Percentiles rank a stretch among this genome's conserved stretches.
phyloP scores from a whole-genome alignment of 2,329 filamentous ascomycete genomes.

The Mycocentrospora acerina region DNA sequence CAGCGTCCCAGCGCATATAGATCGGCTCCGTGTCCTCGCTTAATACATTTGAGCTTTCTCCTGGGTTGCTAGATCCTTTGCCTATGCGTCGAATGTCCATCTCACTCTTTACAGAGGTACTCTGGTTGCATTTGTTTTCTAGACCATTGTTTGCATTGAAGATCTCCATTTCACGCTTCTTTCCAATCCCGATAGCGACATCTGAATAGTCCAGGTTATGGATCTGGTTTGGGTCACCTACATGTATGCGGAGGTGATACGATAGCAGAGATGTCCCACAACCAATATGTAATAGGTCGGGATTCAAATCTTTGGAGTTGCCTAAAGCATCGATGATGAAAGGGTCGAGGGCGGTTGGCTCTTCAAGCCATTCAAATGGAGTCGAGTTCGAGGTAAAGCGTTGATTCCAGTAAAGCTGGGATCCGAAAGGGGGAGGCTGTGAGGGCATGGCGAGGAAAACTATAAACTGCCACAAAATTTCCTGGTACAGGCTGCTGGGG shows the following conservation, averaged over 20 bases:
- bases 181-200: constrained; percentile 37
- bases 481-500: too few relatives aligned
- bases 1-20: constrained; percentile 38
- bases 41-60: too few relatives aligned
- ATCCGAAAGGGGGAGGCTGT: constrained; percentile 35
- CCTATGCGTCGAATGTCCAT: too few relatives aligned
- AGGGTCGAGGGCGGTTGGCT: constrained; percentile 31
- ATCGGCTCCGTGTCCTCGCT: too few relatives aligned
- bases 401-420: constrained; percentile 40
- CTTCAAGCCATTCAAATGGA: constrained; percentile 44
- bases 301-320: constrained; percentile 8
- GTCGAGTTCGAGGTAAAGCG: constrained; percentile 37
- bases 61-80: too few relatives aligned
- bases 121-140: neutral
- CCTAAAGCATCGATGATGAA: constrained; percentile 27
- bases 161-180: constrained; percentile 30
- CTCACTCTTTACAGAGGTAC: too few relatives aligned
- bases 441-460: too few relatives aligned
- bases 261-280: constrained; percentile 44
- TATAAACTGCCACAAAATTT: too few relatives aligned
- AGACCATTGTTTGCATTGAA: constrained; percentile 6
- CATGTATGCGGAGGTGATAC: constrained; percentile 37
- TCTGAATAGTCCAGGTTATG: constrained; percentile 44
- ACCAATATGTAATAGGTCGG: constrained; percentile 41
- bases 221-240: constrained; percentile 32